These are phyloP conservation scores for Raphanus raphanistrum DNA, from an alignment of 345 rosid genomes.

Conservation along the genomic window DNA sequence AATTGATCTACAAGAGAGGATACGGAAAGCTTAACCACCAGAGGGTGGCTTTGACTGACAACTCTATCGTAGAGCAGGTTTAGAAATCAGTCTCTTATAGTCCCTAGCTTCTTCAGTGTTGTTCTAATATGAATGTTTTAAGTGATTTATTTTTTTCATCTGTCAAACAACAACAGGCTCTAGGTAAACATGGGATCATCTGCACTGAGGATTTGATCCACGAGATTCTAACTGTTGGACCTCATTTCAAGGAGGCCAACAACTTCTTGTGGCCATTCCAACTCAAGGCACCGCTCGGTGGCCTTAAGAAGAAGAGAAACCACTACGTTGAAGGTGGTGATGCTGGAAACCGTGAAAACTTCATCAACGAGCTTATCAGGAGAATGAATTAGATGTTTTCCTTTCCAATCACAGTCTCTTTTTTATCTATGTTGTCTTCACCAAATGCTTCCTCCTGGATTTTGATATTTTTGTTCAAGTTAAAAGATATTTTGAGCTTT, in stretches of 20 bases:
- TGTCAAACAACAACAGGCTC: conserved; percentile 40
- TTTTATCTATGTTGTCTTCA: neutral
- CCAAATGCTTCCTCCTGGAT: conserved; percentile 14
- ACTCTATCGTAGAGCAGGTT: conserved; percentile 78
- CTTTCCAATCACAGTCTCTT: neutral
- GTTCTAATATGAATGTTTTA: neutral
- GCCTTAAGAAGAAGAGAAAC: neutral
- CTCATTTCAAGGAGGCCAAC: neutral
- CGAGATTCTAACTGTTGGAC: conserved; percentile 67
- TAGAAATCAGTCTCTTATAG: neutral
- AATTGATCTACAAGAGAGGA: conserved; percentile 86
- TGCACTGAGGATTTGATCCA: conserved; percentile 82
- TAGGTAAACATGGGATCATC: conserved; percentile 72
- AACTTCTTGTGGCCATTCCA: neutral
- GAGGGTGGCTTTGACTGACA: conserved; percentile 76
- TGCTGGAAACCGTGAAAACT: neutral
- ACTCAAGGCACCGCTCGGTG: neutral
- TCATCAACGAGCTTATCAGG: neutral
- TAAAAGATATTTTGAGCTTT: conserved; percentile 20
- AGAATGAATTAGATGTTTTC: neutral
- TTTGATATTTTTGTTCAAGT: conserved; percentile 18
- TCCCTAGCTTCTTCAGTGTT: neutral
- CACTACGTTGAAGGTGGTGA: neutral
- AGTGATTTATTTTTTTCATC: too few relatives aligned
- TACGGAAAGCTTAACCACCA: conserved; percentile 84